phyloP scores from a whole-genome alignment of 176 grass and related monocot species.

The Guadua angustifolia region DNA sequence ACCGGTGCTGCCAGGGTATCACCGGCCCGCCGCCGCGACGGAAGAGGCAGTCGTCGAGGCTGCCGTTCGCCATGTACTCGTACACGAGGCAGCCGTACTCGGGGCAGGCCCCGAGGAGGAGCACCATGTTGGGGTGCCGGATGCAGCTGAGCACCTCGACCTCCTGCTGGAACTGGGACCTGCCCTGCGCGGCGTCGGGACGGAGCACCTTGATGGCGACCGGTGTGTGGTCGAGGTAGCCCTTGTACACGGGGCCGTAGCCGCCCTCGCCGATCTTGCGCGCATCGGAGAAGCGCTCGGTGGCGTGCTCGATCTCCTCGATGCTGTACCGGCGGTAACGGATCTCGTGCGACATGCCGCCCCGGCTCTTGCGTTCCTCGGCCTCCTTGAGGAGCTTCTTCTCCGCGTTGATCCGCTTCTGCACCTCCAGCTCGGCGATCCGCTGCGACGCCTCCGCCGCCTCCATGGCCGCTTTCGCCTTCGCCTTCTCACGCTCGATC shows the following conservation, averaged over 20 bases:
- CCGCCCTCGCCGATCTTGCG: slow-evolving; percentile 92
- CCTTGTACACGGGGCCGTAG: slow-evolving; percentile 85
- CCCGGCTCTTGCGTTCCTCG: slow-evolving; percentile 60
- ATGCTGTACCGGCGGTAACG: slow-evolving; percentile 78
- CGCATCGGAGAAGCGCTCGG: slow-evolving; percentile 55
- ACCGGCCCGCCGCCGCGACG: slow-evolving; percentile 56
- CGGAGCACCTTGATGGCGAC: slow-evolving; percentile 95
- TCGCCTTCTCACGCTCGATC: slow-evolving; percentile 75
- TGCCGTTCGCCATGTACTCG: slow-evolving; percentile 90
- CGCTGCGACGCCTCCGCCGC: slow-evolving; percentile 62
- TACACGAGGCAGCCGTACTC: slow-evolving; percentile 94
- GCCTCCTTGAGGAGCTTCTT: slow-evolving; percentile 70
- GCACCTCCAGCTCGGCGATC: slow-evolving; percentile 76
- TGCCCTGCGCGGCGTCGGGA: slow-evolving; percentile 84
- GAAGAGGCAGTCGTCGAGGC: slow-evolving; percentile 92
- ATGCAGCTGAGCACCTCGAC: slow-evolving; percentile 96
- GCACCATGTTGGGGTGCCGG: slow-evolving; percentile 93
- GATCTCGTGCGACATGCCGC: slow-evolving; percentile 35
- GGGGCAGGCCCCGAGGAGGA: slow-evolving; percentile 86
- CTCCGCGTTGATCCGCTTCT: slow-evolving; percentile 73
- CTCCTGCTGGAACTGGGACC: slow-evolving; percentile 92
- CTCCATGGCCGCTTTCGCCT: slow-evolving; percentile 65
- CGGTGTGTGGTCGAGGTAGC: slow-evolving; percentile 78
- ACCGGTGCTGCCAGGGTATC: slow-evolving; percentile 86
- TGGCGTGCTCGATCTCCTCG: slow-evolving; percentile 87